Conservation (phyloP, 495 filamentous ascomycete species). For the Podospora anserina region DNA sequence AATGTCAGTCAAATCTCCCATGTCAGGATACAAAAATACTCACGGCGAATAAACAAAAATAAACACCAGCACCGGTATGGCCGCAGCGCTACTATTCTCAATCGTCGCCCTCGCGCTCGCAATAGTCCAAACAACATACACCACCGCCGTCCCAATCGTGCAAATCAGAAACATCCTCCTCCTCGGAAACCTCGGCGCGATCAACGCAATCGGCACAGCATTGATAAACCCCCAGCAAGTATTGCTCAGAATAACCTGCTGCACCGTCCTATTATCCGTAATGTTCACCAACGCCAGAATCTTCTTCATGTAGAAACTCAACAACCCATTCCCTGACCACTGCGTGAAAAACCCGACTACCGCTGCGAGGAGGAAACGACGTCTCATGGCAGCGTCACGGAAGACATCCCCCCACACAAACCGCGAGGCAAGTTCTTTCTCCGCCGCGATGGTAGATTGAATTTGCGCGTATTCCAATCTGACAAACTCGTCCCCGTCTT, state of each 20-base stretch:
- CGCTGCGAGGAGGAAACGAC: conserved; percentile 48
- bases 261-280: conserved; percentile 39
- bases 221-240: conserved; percentile 55
- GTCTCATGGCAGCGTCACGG: conserved; percentile 48
- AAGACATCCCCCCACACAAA: conserved; percentile 53
- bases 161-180: conserved; percentile 54
- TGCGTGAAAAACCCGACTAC: conserved; percentile 55
- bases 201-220: conserved; percentile 49
- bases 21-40: not conserved
- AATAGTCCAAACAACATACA: conserved; percentile 57
- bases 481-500: conserved; percentile 49
- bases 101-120: conserved; percentile 49
- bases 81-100: conserved; percentile 42
- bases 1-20: not conserved
- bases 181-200: conserved; percentile 48
- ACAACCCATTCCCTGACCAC: conserved; percentile 57
- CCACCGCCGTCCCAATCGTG: conserved; percentile 46
- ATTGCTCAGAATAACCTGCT: conserved; percentile 54
- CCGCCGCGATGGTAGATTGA: conserved; percentile 49
- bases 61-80: conserved; percentile 55
- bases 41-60: conserved; percentile 57
- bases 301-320: conserved; percentile 46
- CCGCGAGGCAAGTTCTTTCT: conserved; percentile 42
- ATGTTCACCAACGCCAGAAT: conserved; percentile 45
- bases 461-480: conserved; percentile 55